A percentile compares a stretch with the other conserved stretches of the same genome.
Conservation (phyloP, 805 yeast genomes). For the Saturnispora sanitii region DNA sequence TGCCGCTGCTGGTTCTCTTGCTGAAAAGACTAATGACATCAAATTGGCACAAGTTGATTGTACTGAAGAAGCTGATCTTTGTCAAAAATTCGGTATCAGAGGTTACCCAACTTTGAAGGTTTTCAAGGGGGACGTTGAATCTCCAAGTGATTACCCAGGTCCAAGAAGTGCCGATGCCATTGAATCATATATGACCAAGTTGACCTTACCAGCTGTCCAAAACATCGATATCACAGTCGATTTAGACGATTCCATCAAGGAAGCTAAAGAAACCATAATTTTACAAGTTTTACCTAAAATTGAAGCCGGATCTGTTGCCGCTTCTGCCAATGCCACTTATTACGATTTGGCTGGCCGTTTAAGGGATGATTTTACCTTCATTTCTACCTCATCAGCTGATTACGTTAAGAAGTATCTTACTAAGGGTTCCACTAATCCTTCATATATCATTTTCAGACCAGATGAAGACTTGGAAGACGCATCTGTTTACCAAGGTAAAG, state of each 20-base stretch:
- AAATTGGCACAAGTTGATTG: conserved; percentile 80
- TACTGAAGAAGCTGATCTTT: conserved; percentile 64
- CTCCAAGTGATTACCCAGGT: conserved; percentile 65
- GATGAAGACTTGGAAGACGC: conserved; percentile 37
- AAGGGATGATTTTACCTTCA: conserved; percentile 58
- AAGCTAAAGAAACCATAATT: conserved; percentile 40
- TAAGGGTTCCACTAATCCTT: conserved; percentile 27
- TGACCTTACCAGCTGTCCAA: conserved; percentile 67
- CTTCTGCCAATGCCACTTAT: conserved; percentile 45
- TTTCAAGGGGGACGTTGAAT: conserved; percentile 42
- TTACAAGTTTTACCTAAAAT: conserved; percentile 38
- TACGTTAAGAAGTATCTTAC: conserved; percentile 30
- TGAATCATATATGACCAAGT: conserved; percentile 67
- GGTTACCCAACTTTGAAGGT: conserved; percentile 85
- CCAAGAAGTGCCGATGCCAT: conserved; percentile 77
- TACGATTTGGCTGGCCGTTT: conserved; percentile 48
- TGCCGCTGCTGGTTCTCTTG: conserved; percentile 58
- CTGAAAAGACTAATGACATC: conserved; percentile 40
- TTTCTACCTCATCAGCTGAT: conserved; percentile 33
- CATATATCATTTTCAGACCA: conserved; percentile 41
- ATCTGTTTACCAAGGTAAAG: conserved; percentile 33
- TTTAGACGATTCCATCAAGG: conserved; percentile 40
- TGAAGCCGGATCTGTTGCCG: conserved; percentile 27
- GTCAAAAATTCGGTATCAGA: conserved; percentile 54
- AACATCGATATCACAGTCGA: conserved; percentile 38